Conservation (phyloP, 257 asterid genomes). For the Petunia secreta region DNA sequence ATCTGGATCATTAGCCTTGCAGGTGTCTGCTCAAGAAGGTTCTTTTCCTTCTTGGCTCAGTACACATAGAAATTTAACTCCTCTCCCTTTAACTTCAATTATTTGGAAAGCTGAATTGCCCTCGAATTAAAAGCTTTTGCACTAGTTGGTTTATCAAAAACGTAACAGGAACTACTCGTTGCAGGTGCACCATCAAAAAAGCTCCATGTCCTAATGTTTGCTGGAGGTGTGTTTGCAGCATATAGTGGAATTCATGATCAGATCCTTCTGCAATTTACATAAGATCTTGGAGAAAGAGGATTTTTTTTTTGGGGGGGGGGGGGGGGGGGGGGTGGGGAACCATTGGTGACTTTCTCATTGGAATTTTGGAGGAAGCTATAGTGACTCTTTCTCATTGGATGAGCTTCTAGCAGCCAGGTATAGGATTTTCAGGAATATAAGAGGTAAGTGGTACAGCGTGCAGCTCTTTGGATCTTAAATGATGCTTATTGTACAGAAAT, state of each 20-base stretch:
- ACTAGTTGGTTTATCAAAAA: neutral
- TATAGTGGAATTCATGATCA: neutral
- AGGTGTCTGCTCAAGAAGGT: neutral
- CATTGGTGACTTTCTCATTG: neutral
- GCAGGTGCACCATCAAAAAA: neutral
- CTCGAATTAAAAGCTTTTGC: neutral
- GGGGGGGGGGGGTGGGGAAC: neutral
- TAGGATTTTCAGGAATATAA: neutral
- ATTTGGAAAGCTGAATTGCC: neutral
- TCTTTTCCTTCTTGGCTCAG: neutral
- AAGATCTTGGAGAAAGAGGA: neutral
- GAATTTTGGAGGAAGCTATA: neutral
- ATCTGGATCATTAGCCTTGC: neutral
- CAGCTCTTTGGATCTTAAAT: neutral
- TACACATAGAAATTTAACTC: neutral
- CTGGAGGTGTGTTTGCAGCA: neutral
- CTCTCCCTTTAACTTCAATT: conserved; percentile 5
- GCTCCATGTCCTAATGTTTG: neutral
- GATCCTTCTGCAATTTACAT: neutral
- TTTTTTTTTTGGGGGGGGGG: neutral
- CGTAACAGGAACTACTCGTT: neutral
- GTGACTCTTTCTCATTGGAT: neutral
- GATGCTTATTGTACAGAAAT: neutral
- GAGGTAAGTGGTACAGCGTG: conserved; percentile 1
- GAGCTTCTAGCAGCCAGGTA: neutral